These are phyloP conservation scores for Chaetomidium leptoderma DNA, from an alignment of 495 filamentous ascomycete species.

Conservation along the genomic window DNA sequence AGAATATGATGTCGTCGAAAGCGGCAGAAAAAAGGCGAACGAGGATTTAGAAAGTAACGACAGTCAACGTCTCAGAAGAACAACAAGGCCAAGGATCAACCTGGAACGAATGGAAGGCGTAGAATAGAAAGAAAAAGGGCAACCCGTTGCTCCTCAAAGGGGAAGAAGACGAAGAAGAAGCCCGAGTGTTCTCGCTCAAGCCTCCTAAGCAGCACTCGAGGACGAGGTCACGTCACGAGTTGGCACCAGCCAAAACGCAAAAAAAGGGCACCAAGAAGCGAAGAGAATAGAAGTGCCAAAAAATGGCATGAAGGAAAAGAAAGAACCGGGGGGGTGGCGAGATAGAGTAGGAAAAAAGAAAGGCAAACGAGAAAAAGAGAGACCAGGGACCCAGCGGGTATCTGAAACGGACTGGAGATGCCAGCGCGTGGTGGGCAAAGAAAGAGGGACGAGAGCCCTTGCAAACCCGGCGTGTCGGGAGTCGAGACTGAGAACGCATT, in stretches of 20 bases:
- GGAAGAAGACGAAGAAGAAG: not conserved
- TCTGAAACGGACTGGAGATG: slow-evolving; percentile 32
- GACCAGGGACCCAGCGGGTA: slow-evolving; percentile 28
- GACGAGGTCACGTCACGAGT: slow-evolving; percentile 7
- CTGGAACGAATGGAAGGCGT: slow-evolving; percentile 45
- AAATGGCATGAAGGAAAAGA: slow-evolving; percentile 11
- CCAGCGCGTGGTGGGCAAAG: slow-evolving; percentile 14
- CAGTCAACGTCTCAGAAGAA: slow-evolving; percentile 24
- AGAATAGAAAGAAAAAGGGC: slow-evolving; percentile 27
- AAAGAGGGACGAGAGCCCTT: slow-evolving; percentile 2
- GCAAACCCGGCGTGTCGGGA: not conserved
- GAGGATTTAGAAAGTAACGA: slow-evolving; percentile 22
- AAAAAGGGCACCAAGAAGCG: slow-evolving; percentile 18
- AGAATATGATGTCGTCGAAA: slow-evolving; percentile 22
- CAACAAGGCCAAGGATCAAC: slow-evolving; percentile 49
- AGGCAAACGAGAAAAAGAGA: slow-evolving; percentile 3
- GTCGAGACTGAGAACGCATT: not conserved
- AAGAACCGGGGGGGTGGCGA: slow-evolving; percentile 5
- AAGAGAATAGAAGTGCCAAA: slow-evolving; percentile 14
- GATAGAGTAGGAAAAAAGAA: slow-evolving; percentile 10
- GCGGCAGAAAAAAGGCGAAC: slow-evolving; percentile 25
- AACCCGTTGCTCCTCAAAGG: slow-evolving; percentile 24
- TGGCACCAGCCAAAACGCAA: slow-evolving; percentile 17
- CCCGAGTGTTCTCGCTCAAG: slow-evolving; percentile 11
- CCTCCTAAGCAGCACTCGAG: not conserved